Conservation (phyloP, 805 yeast genomes). For the Sugiyamaella boreocaroliniensis region DNA sequence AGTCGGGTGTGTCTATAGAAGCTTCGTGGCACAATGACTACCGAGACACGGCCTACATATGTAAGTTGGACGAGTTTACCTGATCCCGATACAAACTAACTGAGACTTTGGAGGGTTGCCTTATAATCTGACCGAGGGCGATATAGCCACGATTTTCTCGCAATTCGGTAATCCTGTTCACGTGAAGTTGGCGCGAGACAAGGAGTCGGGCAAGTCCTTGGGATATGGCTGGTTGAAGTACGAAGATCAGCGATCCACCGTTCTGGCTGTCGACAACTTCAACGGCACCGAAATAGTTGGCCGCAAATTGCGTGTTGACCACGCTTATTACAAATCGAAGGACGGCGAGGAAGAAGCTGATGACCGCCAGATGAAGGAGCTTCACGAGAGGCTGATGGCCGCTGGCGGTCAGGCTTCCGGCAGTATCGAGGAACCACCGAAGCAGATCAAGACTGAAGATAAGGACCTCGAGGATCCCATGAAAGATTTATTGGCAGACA, state of each 20-base stretch:
- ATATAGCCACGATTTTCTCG: conserved; percentile 69
- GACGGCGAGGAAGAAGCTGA: conserved; percentile 30
- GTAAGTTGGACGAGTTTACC: conserved; percentile 21
- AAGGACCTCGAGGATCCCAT: background rate
- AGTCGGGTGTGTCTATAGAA: conserved; percentile 45
- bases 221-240: conserved; percentile 82
- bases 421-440: background rate
- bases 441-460: background rate
- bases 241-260: conserved; percentile 71
- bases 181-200: conserved; percentile 61
- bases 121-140: conserved; percentile 60
- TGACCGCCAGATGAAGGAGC: conserved; percentile 3
- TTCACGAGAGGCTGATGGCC: background rate
- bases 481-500: background rate
- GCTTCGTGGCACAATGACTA: conserved; percentile 92
- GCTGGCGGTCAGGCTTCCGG: background rate
- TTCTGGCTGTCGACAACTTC: conserved; percentile 82
- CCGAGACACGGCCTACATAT: conserved; percentile 66
- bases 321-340: conserved; percentile 53
- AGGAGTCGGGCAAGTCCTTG: conserved; percentile 53
- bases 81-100: background rate
- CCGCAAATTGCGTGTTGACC: conserved; percentile 56
- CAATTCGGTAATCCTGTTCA: conserved; percentile 86
- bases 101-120: conserved; percentile 63
- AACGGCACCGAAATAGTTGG: conserved; percentile 60